Base-by-base conservation (phyloP, 768 basidiomycete species). In the Daedaleopsis sinensis region DNA sequence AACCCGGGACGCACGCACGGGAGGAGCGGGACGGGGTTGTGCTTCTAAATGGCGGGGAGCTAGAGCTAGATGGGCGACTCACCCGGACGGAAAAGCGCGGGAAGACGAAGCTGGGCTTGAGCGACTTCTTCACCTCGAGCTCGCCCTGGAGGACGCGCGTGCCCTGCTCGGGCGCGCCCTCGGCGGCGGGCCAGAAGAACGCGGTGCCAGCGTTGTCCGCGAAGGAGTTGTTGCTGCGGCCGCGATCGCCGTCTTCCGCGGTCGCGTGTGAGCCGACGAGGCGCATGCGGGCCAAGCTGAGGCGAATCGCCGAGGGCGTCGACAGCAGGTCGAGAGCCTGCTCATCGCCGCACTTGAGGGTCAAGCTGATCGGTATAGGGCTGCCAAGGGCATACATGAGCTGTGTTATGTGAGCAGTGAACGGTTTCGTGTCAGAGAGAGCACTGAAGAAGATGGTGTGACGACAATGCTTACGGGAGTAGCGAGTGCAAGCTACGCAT, bases 241-340 rank as follows among this genome's bases (percentile, higher is more conserved):
- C 71, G 2, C 69, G 70, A 8, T 67, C 72, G 15, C 71, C 69
- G 23, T 77, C 78, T 18, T 75, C 73, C 24, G 77, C 80, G 5
- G 27, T 37, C 3, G 83, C 82, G 58, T 80, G 79, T 8, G 76
- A 73, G 3, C 85, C 84, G 9, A 82, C 79, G 2, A 77, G 76
- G 56, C 85, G 72, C 5, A 80, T 76, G 35, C 85, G 79, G 5
- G 78, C 68, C 12, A 87, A 73, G 42, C 77, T 73, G 42, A 87
- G 38, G 19, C 71, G 71, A 10, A 82, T 70, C 1, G 79, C 76
- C 9, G 69, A 69, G 0, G 80, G 77, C 23, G 65, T 72, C 15
- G 81, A 73, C 8, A 86, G 74, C 5, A 84, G 66, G 61, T 86
- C 84, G 11, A 87, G 75, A 0, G 80, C 82, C 19, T 82, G 80